Conservation (phyloP, 345 rosid genomes). For the Jatropha curcas region DNA sequence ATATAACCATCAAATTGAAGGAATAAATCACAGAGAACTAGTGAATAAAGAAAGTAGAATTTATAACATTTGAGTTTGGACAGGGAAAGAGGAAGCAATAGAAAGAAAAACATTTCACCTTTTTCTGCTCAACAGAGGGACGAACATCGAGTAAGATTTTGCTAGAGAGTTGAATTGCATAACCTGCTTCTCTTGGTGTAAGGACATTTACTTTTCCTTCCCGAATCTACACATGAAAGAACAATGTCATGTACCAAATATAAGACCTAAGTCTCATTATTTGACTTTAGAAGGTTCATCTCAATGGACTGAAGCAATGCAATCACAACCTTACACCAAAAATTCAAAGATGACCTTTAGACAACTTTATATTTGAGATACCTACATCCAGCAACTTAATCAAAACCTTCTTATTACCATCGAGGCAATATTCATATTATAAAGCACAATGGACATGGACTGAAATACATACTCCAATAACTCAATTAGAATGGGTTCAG, state of each 20-base stretch:
- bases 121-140: constrained; percentile 64
- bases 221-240: constrained; percentile 55
- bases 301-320: constrained; percentile 9
- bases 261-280: constrained; percentile 14
- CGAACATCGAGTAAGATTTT: constrained; percentile 86
- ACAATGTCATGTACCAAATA: constrained; percentile 13
- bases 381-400: background rate
- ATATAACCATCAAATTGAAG: background rate
- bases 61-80: background rate
- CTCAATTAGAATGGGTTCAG: background rate
- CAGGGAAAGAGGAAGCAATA: background rate
- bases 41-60: background rate
- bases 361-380: background rate
- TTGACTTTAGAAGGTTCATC: constrained; percentile 3
- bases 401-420: too few relatives aligned
- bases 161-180: constrained; percentile 80
- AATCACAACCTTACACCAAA: background rate
- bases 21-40: background rate
- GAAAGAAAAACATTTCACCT: constrained; percentile 40
- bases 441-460: background rate
- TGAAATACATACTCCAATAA: background rate
- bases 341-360: background rate
- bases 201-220: constrained; percentile 82
- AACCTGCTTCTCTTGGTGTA: constrained; percentile 84
- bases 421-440: background rate